Percentiles rank a stretch among this genome's conserved stretches.
phyloP scores from a whole-genome alignment of 225 moss, liverwort and hornwort genomes.

The Sphagnum tenellum region DNA sequence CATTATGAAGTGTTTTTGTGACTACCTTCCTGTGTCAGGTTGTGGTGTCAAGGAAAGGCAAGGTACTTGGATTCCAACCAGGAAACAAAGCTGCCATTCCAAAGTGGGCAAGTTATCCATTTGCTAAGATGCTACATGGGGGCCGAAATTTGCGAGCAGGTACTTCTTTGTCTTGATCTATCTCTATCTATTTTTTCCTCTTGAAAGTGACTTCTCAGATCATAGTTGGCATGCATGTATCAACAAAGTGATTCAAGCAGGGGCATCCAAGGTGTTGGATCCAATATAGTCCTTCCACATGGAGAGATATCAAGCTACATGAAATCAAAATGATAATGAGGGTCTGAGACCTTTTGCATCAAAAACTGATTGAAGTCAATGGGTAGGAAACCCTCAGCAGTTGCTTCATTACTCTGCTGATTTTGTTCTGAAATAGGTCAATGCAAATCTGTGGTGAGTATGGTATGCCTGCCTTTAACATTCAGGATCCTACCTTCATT shows the following conservation, averaged over 20 bases:
- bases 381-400: not conserved
- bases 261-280: not conserved
- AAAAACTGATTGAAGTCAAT: no score
- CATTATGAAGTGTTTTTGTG: no score
- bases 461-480: no score
- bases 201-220: no score
- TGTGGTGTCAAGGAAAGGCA: slow-evolving; percentile 28
- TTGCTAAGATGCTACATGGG: slow-evolving; percentile 32
- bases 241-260: not conserved
- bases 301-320: no score
- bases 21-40: slow-evolving; percentile 15
- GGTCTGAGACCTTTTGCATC: no score
- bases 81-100: slow-evolving; percentile 30
- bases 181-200: not conserved
- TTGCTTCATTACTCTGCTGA: not conserved
- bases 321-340: no score
- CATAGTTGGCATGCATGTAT: not conserved
- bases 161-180: not conserved
- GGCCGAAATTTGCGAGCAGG: slow-evolving; percentile 29
- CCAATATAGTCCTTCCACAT: no score
- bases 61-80: slow-evolving; percentile 44
- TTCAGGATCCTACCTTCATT: not conserved
- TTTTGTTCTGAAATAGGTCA: not conserved
- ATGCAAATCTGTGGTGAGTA: not conserved
- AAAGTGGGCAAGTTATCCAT: slow-evolving; percentile 35